A percentile compares a stretch with the other conserved stretches of the same genome.
These are phyloP conservation scores for Saccharomycopsis fibuligera DNA, from an alignment of 805 yeast species.

Conservation along the genomic window DNA sequence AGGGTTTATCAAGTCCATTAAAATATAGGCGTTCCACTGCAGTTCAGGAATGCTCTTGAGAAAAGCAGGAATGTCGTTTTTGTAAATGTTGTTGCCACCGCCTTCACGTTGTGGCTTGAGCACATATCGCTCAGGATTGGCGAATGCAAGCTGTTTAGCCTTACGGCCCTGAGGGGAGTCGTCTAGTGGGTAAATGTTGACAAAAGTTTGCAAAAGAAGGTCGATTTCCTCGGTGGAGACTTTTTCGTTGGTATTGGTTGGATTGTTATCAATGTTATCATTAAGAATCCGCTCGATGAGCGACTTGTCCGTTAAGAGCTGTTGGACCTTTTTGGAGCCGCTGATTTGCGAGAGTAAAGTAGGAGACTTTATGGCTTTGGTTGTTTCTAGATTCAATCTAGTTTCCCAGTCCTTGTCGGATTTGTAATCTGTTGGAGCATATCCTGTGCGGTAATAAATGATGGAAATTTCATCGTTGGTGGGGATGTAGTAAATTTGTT, in stretches of 20 bases:
- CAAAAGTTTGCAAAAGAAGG: constrained; percentile 56
- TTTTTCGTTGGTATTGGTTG: constrained; percentile 31
- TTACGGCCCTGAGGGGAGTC: constrained; percentile 50
- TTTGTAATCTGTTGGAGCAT: constrained; percentile 76
- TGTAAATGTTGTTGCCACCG: constrained; percentile 93
- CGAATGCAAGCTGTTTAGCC: constrained; percentile 65
- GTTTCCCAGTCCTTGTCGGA: constrained; percentile 68
- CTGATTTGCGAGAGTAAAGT: constrained; percentile 81
- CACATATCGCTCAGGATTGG: constrained; percentile 65
- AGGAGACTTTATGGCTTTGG: constrained; percentile 87
- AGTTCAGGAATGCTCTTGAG: constrained; percentile 50
- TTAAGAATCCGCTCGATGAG: constrained; percentile 44
- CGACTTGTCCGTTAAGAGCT: constrained; percentile 58
- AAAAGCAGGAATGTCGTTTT: constrained; percentile 75
- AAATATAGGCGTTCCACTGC: constrained; percentile 85
- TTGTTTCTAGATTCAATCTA: constrained; percentile 63
- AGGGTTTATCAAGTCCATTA: constrained; percentile 90
- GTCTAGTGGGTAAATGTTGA: constrained; percentile 82
- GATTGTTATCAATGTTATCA: no score
- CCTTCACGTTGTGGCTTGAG: constrained; percentile 98
- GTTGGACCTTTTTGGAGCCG: constrained; percentile 93
- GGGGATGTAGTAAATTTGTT: constrained; percentile 46
- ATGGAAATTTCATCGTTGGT: constrained; percentile 73
- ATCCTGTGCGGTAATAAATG: constrained; percentile 86
- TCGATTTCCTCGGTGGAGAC: constrained; percentile 26